Percentiles rank a stretch among this genome's conserved stretches.
phyloP scores from a whole-genome alignment of 768 basidiomycete species.

The Lenzites betulinus region DNA sequence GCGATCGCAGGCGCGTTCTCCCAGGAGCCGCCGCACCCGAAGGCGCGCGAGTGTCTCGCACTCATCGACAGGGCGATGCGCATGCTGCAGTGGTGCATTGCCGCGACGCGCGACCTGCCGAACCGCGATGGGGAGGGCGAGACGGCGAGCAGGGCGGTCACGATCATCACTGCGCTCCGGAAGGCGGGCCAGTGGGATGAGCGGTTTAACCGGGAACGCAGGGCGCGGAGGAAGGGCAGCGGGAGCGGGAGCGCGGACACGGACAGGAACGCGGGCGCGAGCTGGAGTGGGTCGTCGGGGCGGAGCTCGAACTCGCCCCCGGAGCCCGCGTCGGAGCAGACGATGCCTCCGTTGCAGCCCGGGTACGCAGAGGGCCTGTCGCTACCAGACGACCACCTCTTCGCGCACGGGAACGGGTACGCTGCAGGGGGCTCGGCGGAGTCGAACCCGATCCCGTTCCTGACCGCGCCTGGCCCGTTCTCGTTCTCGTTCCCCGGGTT shows the following conservation, averaged over 20 bases:
- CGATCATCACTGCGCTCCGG: conserved; percentile 39
- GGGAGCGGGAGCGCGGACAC: neutral
- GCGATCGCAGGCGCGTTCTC: conserved; percentile 45
- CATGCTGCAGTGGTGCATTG: conserved; percentile 34
- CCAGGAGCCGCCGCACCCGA: conserved; percentile 39
- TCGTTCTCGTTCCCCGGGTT: conserved; percentile 7
- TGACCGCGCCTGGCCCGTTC: neutral
- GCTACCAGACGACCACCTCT: neutral
- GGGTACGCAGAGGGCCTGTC: neutral
- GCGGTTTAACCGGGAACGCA: neutral
- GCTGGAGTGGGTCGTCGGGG: neutral
- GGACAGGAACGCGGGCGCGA: neutral
- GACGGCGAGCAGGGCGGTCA: conserved; percentile 42
- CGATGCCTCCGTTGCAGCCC: neutral
- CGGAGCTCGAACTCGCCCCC: neutral
- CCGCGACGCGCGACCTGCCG: no score
- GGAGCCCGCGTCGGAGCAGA: neutral
- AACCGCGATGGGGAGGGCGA: conserved; percentile 36
- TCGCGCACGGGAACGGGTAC: neutral
- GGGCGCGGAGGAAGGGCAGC: neutral
- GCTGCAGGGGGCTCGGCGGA: neutral
- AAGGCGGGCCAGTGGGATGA: conserved; percentile 31
- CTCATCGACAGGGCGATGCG: conserved; percentile 41
- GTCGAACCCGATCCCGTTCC: conserved; percentile 9
- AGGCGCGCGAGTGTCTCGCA: conserved; percentile 37